Evolutionary conservation across 805 yeast species (phyloP).

Genomic region (Monosporozyma servazzii): DNA sequence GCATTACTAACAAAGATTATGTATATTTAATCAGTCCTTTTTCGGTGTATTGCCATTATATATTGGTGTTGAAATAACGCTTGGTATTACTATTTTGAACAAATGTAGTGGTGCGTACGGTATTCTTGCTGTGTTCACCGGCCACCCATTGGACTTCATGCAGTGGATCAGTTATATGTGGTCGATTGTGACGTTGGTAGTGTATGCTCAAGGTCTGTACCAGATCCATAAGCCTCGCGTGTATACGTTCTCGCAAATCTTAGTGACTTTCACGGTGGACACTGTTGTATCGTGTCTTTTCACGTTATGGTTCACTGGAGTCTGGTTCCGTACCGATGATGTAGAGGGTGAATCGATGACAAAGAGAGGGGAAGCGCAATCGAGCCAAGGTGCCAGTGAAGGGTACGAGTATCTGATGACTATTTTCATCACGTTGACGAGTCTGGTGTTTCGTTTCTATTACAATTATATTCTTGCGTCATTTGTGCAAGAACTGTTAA

Average conservation of each 20-base stretch:
- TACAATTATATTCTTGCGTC: slow-evolving; percentile 51
- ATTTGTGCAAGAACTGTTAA: slow-evolving; percentile 48
- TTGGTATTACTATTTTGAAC: slow-evolving; percentile 70
- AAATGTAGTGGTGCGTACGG: slow-evolving; percentile 89
- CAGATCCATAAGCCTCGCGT: slow-evolving; percentile 47
- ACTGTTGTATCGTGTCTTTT: slow-evolving; percentile 58
- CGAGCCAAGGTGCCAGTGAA: slow-evolving; percentile 57
- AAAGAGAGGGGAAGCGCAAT: slow-evolving; percentile 14
- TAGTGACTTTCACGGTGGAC: slow-evolving; percentile 57
- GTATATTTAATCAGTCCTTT: slow-evolving; percentile 39
- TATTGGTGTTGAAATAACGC: slow-evolving; percentile 75
- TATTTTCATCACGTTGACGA: slow-evolving; percentile 38
- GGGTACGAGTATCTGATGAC: slow-evolving; percentile 50
- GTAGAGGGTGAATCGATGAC: neutral
- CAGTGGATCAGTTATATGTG: slow-evolving; percentile 75
- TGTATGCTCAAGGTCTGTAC: slow-evolving; percentile 51
- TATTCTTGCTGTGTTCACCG: slow-evolving; percentile 73
- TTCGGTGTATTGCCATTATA: slow-evolving; percentile 68
- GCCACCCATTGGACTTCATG: slow-evolving; percentile 72
- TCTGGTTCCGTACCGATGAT: slow-evolving; percentile 60
- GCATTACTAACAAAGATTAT: neutral
- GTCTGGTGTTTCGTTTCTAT: slow-evolving; percentile 45
- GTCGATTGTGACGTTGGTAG: slow-evolving; percentile 53
- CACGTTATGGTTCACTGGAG: slow-evolving; percentile 61
- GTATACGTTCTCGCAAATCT: slow-evolving; percentile 52